Percentiles rank a stretch among this genome's conserved stretches.
phyloP scores from a whole-genome alignment of 129 eudicot genomes.

The Arctium lappa region DNA sequence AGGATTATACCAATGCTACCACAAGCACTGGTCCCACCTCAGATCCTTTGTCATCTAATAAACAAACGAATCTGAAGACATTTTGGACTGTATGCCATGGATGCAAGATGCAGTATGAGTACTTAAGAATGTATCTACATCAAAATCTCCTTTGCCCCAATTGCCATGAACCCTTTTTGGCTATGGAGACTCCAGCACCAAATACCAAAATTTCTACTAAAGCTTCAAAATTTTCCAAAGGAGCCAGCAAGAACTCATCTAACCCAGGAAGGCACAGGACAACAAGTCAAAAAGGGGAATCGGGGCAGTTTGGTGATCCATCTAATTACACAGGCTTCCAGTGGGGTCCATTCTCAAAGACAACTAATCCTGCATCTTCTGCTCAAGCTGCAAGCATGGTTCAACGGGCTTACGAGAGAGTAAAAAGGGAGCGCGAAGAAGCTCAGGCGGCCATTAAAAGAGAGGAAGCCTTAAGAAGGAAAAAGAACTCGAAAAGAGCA shows the following conservation, averaged over 20 bases:
- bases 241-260: constrained; percentile 15
- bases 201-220: constrained; percentile 39
- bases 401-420: constrained; percentile 76
- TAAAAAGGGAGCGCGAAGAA: constrained; percentile 75
- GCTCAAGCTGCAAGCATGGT: constrained; percentile 82
- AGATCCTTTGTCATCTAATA: constrained; percentile 6
- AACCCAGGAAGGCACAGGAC: constrained; percentile 24
- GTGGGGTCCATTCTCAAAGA: constrained; percentile 72
- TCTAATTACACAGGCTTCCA: constrained; percentile 33
- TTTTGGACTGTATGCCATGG: constrained; percentile 90
- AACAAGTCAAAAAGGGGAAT: constrained; percentile 21
- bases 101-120: constrained; percentile 90
- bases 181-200: constrained; percentile 65
- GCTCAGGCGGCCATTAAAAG: constrained; percentile 68
- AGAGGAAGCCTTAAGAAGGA: constrained; percentile 61
- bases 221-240: constrained; percentile 31
- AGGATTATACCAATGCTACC: constrained; percentile 23
- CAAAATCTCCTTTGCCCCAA: constrained; percentile 81
- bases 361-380: constrained; percentile 42
- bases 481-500: constrained; percentile 35
- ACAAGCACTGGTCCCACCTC: constrained; percentile 10
- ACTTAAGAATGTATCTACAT: constrained; percentile 68
- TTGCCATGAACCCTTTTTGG: constrained; percentile 75
- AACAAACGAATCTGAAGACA: constrained; percentile 35
- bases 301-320: constrained; percentile 1